Percentiles rank a stretch among this genome's conserved stretches.
Conservation (phyloP, 768 basidiomycete species). For the Trametes sanguinea region DNA sequence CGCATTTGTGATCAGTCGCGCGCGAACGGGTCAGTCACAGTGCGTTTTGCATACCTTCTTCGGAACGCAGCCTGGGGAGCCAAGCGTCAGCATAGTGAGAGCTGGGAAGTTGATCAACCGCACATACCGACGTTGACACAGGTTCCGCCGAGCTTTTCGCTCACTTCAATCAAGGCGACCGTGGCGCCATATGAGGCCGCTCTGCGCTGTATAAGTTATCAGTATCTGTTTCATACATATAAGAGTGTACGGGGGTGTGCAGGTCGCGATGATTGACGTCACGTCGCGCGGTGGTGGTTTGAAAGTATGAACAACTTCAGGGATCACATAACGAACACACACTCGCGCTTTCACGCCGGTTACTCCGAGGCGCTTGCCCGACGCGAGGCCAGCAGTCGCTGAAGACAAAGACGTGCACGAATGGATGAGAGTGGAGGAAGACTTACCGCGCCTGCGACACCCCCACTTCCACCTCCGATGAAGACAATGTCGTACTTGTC, state of each 20-base stretch:
- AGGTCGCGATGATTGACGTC: constrained; percentile 3
- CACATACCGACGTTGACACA: constrained; percentile 92
- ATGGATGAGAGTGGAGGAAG: not conserved
- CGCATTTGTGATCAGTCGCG: too few species aligned
- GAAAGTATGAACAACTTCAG: too few species aligned
- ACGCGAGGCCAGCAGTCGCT: too few species aligned
- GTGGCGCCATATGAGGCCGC: constrained; percentile 92
- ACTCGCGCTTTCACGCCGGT: too few species aligned
- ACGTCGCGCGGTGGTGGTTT: not conserved
- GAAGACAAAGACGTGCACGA: too few species aligned
- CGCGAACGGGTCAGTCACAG: not conserved
- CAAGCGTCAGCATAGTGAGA: not conserved
- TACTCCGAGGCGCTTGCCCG: too few species aligned
- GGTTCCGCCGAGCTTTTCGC: constrained; percentile 82
- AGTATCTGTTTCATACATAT: not conserved
- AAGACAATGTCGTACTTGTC: constrained; percentile 84
- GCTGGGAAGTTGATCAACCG: not conserved
- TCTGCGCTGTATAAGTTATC: constrained; percentile 61
- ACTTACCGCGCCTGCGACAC: constrained; percentile 82
- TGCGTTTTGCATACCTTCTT: constrained; percentile 68
- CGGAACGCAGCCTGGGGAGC: constrained; percentile 80
- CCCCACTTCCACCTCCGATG: constrained; percentile 93
- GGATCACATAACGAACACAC: too few species aligned
- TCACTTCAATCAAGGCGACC: constrained; percentile 84
- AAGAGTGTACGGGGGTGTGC: not conserved